Evolutionary conservation across 2,329 filamentous ascomycete species (phyloP).

Genomic region (Diplodia sapinea): DNA sequence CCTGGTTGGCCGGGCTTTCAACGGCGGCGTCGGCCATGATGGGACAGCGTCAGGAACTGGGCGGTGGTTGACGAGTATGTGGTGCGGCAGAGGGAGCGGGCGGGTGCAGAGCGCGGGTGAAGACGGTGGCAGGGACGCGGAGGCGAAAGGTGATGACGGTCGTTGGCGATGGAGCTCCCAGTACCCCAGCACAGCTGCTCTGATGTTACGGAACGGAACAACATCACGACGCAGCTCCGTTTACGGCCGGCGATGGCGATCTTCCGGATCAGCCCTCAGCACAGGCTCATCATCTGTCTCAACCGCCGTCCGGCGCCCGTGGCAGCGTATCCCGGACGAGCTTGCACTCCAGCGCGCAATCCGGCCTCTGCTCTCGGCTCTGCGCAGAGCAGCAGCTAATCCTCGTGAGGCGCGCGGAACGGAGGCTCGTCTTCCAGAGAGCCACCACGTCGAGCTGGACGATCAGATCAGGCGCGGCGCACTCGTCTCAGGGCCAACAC

Average conservation of each 20-base stretch:
- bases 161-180: slow-evolving; percentile 11
- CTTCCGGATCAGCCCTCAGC: slow-evolving; percentile 21
- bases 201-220: slow-evolving; percentile 1
- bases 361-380: background rate
- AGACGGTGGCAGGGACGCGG: background rate
- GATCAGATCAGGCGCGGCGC: background rate
- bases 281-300: slow-evolving; percentile 20
- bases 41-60: slow-evolving; percentile 24
- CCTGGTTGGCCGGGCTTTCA: slow-evolving; percentile 76
- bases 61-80: background rate
- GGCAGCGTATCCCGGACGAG: background rate
- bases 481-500: background rate
- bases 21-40: slow-evolving; percentile 86
- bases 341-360: background rate
- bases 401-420: background rate
- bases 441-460: background rate
- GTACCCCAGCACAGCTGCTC: slow-evolving; percentile 12
- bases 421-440: background rate
- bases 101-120: background rate
- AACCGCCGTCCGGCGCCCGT: slow-evolving; percentile 4
- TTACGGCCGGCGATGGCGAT: slow-evolving; percentile 14
- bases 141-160: background rate
- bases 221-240: background rate
- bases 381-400: slow-evolving; percentile 9
- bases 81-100: background rate